Evolutionary conservation across 2,329 filamentous ascomycete genomes (phyloP).

Genomic region (Ophiostoma sp.): DNA sequence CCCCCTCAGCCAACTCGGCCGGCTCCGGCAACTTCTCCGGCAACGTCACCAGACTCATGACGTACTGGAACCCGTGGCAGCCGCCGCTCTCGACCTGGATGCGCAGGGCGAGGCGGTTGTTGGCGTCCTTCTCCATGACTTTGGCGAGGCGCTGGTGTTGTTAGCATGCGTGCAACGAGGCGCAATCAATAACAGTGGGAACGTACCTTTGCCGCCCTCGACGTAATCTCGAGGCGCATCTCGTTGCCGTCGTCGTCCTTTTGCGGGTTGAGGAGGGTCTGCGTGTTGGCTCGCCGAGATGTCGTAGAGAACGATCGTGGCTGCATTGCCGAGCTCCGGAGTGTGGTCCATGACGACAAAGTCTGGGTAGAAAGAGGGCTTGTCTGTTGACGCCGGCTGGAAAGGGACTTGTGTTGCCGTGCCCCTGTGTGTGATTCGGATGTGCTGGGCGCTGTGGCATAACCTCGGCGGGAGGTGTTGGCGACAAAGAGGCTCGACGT

Average conservation of each 20-base stretch:
- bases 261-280: slow-evolving; percentile 67
- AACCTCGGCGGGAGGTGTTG: neutral
- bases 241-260: slow-evolving; percentile 81
- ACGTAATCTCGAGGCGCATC: slow-evolving; percentile 80
- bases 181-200: neutral
- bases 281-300: slow-evolving; percentile 43
- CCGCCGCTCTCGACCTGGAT: slow-evolving; percentile 91
- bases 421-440: neutral
- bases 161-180: neutral
- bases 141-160: slow-evolving; percentile 66
- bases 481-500: neutral
- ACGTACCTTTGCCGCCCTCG: slow-evolving; percentile 73
- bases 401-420: neutral
- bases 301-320: slow-evolving; percentile 43
- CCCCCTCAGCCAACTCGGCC: slow-evolving; percentile 13
- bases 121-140: slow-evolving; percentile 70
- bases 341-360: neutral
- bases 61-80: slow-evolving; percentile 96
- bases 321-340: neutral
- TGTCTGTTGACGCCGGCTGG: neutral
- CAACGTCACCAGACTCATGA: slow-evolving; percentile 79
- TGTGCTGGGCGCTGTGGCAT: neutral
- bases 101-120: slow-evolving; percentile 81
- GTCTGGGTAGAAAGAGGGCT: neutral
- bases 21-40: slow-evolving; percentile 40